Base-by-base conservation (phyloP, 2,329 filamentous ascomycete species). In the Phialophora verrucosa region DNA sequence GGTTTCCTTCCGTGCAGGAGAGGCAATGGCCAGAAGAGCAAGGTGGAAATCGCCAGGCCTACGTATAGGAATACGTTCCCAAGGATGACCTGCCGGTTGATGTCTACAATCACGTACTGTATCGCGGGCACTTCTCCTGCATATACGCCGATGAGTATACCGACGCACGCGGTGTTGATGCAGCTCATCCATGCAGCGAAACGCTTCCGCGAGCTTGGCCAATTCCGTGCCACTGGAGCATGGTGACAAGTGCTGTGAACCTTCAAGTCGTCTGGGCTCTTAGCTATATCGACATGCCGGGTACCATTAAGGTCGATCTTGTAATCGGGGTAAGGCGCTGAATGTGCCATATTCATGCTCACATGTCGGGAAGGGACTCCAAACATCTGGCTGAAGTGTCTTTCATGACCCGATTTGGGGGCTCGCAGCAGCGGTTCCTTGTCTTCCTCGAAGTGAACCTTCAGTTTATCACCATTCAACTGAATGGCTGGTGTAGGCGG, bases 41-140 rank as follows among this genome's bases (percentile, higher is more conserved):
- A 84, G 0, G 88, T 91, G 0, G 90, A 86, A 47, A 93, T 77
- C 0, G 89, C 89, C 69, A 93, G 82, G 8, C 90, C 90, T 35
- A 90, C 74, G 74, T 91, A 93, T 61, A 92, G 84, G 29, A 87
- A 84, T 17, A 91, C 89, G 71, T 93, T 93, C 3, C 91, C 91
- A 42, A 91, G 81, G 31, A 92, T 87, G 1, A 87, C 84, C 66
- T 86, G 83, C 72, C 92, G 90, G 53, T 86, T 79, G 67, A 88
- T 83, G 72, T 93, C 90, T 27, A 87, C 87, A 69, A 93, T 86
- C 72, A 88, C 88, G 75, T 92, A 92, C 74, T 93, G 90, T 29
- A 93, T 91, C 3, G 88, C 86, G n/a, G 91, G 90, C 0, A 92
- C 90, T 71, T 92, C 84, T 2, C 91, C 91, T 62, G 90, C 88